These are phyloP conservation scores for Staphylotrichum longicolle DNA, from an alignment of 495 filamentous ascomycete species.

Conservation along the genomic window DNA sequence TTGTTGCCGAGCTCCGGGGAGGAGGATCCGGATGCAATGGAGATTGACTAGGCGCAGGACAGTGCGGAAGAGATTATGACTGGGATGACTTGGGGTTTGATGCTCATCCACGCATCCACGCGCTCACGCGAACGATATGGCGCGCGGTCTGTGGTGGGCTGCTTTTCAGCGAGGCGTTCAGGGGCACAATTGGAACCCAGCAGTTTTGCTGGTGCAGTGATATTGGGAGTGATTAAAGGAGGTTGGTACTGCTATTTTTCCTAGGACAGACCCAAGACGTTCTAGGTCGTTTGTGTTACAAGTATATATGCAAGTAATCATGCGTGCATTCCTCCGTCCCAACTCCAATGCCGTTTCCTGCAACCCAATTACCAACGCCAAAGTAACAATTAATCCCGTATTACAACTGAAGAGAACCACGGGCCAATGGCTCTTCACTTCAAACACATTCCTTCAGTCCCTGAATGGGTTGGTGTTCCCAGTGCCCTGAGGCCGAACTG, in stretches of 20 bases:
- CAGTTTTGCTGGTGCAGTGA: neutral
- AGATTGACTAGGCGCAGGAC: slow-evolving; percentile 51
- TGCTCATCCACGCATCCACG: neutral
- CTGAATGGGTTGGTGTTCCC: slow-evolving; percentile 32
- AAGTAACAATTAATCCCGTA: neutral
- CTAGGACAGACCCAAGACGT: neutral
- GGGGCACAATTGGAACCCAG: neutral
- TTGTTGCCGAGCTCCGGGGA: slow-evolving; percentile 23
- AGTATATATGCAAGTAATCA: slow-evolving; percentile 8
- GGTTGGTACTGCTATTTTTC: neutral
- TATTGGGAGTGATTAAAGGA: neutral
- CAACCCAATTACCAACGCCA: neutral
- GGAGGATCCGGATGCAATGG: slow-evolving; percentile 67
- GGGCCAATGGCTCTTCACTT: too few relatives aligned
- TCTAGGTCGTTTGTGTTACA: slow-evolving; percentile 10
- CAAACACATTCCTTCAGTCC: slow-evolving; percentile 4
- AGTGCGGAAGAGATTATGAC: neutral
- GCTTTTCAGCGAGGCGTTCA: slow-evolving; percentile 17
- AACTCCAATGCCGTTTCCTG: neutral
- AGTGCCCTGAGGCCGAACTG: slow-evolving; percentile 21
- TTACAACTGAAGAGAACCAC: neutral
- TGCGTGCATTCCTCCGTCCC: neutral
- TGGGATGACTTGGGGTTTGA: neutral
- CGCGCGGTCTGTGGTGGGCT: slow-evolving; percentile 6
- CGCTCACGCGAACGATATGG: neutral